A percentile compares a stretch with the other conserved stretches of the same genome.
phyloP scores from a whole-genome alignment of 805 yeast genomes.

The Pichia paraexigua region DNA sequence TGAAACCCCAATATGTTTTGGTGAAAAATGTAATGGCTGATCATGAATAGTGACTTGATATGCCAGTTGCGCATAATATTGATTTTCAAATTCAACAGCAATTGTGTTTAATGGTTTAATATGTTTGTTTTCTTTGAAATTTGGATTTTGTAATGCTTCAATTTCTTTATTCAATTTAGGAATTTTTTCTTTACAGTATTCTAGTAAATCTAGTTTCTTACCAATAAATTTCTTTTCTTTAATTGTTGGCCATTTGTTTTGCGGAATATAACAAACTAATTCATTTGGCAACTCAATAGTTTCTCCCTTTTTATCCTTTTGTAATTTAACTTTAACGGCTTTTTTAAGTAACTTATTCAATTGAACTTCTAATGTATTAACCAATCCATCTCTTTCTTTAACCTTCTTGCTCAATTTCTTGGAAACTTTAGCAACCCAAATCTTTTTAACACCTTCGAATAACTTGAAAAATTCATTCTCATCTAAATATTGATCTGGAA shows the following conservation, averaged over 20 bases:
- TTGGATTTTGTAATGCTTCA: conserved; percentile 40
- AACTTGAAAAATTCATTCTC: conserved; percentile 66
- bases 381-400: conserved; percentile 50
- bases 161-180: conserved; percentile 53
- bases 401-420: conserved; percentile 48
- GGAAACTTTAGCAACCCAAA: conserved; percentile 70
- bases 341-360: conserved; percentile 47
- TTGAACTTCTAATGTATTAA: conserved; percentile 57
- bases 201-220: conserved; percentile 55
- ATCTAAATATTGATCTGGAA: conserved; percentile 65
- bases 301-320: conserved; percentile 60
- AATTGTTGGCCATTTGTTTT: conserved; percentile 58
- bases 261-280: conserved; percentile 51
- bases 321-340: conserved; percentile 56
- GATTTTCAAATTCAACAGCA: conserved; percentile 71
- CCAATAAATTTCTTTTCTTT: conserved; percentile 38
- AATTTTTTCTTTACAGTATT: conserved; percentile 47
- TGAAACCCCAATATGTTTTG: conserved; percentile 53
- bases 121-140: conserved; percentile 24
- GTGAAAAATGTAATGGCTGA: conserved; percentile 53
- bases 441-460: conserved; percentile 74
- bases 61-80: conserved; percentile 69
- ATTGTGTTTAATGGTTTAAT: conserved; percentile 67
- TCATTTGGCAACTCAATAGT: conserved; percentile 38
- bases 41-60: conserved; percentile 57